phyloP scores from a whole-genome alignment of 1,284 basidiomycete genomes.

The Cutaneotrichosporon cavernicola region DNA sequence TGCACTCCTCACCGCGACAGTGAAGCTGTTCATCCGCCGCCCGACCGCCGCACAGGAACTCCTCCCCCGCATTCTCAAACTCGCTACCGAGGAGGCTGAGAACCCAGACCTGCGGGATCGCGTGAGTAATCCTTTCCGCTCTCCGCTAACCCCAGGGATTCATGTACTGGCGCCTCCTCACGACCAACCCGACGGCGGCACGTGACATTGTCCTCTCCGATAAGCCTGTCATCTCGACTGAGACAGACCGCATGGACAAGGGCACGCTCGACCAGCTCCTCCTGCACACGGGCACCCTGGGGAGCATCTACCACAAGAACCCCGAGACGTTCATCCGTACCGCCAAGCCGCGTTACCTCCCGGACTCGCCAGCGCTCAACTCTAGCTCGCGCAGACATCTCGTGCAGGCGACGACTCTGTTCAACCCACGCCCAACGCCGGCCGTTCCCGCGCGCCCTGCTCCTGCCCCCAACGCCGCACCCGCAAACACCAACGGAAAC shows the following conservation, averaged over 20 bases:
- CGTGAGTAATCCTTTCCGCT: slow-evolving; percentile 32
- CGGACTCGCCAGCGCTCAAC: slow-evolving; percentile 52
- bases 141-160: slow-evolving; percentile 59
- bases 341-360: slow-evolving; percentile 48
- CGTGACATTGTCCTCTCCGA: slow-evolving; percentile 88
- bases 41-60: slow-evolving; percentile 87
- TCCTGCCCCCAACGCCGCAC: slow-evolving; percentile 9
- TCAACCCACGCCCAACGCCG: slow-evolving; percentile 8
- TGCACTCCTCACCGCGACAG: slow-evolving; percentile 90
- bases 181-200: slow-evolving; percentile 86
- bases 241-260: slow-evolving; percentile 95
- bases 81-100: slow-evolving; percentile 95
- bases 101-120: slow-evolving; percentile 91
- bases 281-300: slow-evolving; percentile 52
- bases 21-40: slow-evolving; percentile 93
- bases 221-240: slow-evolving; percentile 95
- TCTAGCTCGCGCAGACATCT: slow-evolving; percentile 52
- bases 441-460: slow-evolving; percentile 11
- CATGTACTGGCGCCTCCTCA: slow-evolving; percentile 98
- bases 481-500: slow-evolving; percentile 4
- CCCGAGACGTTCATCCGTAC: slow-evolving; percentile 55
- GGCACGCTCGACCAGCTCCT: slow-evolving; percentile 76
- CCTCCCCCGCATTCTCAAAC: slow-evolving; percentile 84
- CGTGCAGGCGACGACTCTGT: slow-evolving; percentile 29
- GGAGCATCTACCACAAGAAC: slow-evolving; percentile 54